Evolutionary conservation across 768 basidiomycete species (phyloP).

Genomic region (Wakefieldia striispora): DNA sequence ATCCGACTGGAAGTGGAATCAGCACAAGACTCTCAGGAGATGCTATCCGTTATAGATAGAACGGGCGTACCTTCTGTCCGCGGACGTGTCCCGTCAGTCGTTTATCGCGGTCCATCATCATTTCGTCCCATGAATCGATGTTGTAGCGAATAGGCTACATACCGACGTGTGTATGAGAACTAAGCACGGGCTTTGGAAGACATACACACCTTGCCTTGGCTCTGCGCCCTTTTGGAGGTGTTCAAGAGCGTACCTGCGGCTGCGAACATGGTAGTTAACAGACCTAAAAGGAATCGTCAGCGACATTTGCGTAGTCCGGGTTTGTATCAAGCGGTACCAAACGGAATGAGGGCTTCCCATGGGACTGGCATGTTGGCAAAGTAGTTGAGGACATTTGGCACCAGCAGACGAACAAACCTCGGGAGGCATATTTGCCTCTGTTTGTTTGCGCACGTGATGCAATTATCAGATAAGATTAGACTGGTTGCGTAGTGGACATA

Average conservation of each 20-base stretch:
- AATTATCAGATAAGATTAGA: background rate
- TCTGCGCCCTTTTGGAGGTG: conserved; percentile 74
- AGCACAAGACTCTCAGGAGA: background rate
- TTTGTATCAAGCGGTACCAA: conserved; percentile 49
- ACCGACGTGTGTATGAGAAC: background rate
- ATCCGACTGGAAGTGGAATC: conserved; percentile 47
- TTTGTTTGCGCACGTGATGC: conserved; percentile 12
- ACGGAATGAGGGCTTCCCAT: conserved; percentile 96
- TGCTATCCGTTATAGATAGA: background rate
- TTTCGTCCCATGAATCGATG: conserved; percentile 87
- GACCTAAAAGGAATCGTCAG: conserved; percentile 46
- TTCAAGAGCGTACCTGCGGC: conserved; percentile 87
- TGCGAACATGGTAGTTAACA: conserved; percentile 85
- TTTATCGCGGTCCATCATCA: conserved; percentile 94
- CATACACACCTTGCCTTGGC: conserved; percentile 78
- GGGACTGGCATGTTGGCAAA: conserved; percentile 82
- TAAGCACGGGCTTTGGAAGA: background rate
- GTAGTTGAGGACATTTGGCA: background rate
- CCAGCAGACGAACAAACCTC: background rate
- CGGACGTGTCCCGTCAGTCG: conserved; percentile 83
- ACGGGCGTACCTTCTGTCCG: conserved; percentile 74
- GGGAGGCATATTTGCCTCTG: conserved; percentile 16
- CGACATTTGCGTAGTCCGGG: background rate
- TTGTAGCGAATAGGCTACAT: conserved; percentile 77
- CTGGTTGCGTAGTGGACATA: too few relatives aligned